Conservation (phyloP, 2,329 filamentous ascomycete genomes). For the Epichloe amarillans region DNA sequence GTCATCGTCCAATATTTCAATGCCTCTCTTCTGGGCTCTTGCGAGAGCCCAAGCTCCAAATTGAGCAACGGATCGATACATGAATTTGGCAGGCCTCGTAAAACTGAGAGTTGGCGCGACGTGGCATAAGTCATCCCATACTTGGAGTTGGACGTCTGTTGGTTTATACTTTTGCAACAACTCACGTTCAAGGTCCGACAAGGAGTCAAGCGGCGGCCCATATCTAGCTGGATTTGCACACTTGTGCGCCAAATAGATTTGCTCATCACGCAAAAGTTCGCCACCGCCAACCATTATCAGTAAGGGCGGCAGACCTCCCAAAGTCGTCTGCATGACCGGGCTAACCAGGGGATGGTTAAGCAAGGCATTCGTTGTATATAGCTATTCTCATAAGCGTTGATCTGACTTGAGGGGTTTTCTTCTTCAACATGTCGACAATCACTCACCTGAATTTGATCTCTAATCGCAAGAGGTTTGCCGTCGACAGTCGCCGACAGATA, state of each 20-base stretch:
- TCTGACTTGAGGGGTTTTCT: not conserved
- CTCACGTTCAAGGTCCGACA: slow-evolving; percentile 49
- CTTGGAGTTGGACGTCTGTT: slow-evolving; percentile 84
- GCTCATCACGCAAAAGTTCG: slow-evolving; percentile 83
- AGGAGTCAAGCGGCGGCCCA: slow-evolving; percentile 48
- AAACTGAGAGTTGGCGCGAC: slow-evolving; percentile 89
- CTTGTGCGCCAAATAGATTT: slow-evolving; percentile 91
- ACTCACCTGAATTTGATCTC: slow-evolving; percentile 78
- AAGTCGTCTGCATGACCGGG: slow-evolving; percentile 71
- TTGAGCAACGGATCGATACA: slow-evolving; percentile 85
- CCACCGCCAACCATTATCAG: slow-evolving; percentile 79
- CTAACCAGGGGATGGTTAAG: slow-evolving; percentile 82
- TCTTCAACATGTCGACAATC: too few species aligned
- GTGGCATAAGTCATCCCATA: slow-evolving; percentile 93
- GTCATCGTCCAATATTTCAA: slow-evolving; percentile 73
- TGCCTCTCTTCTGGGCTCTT: slow-evolving; percentile 62
- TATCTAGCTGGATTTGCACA: slow-evolving; percentile 74
- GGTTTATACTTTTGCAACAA: slow-evolving; percentile 56
- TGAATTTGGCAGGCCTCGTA: slow-evolving; percentile 88
- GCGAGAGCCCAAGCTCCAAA: slow-evolving; percentile 89
- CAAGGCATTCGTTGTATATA: slow-evolving; percentile 72
- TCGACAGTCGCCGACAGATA: slow-evolving; percentile 55
- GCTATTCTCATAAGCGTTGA: slow-evolving; percentile 24
- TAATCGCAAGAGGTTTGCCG: slow-evolving; percentile 57
- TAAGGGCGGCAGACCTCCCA: slow-evolving; percentile 80